Evolutionary conservation across 495 filamentous ascomycete species (phyloP).

Genomic region (Trichoderma virens): DNA sequence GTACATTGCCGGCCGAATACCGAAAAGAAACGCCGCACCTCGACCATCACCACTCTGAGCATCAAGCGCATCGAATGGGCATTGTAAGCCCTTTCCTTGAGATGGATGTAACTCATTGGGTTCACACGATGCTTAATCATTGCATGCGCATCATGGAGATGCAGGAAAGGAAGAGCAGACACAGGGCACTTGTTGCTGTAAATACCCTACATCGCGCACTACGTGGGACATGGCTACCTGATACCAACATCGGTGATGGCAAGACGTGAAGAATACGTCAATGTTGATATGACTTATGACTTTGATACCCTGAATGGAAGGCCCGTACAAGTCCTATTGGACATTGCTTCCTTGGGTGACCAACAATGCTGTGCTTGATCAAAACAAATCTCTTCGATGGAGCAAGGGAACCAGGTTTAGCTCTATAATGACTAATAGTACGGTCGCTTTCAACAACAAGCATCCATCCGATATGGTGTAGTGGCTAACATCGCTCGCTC

Average conservation of each 20-base stretch:
- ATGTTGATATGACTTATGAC: neutral
- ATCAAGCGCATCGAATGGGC: too few species aligned
- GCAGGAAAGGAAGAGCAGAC: neutral
- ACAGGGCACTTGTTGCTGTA: neutral
- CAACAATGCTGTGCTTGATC: too few species aligned
- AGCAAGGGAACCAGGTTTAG: too few species aligned
- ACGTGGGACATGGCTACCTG: neutral
- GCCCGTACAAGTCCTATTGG: neutral
- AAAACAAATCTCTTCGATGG: too few species aligned
- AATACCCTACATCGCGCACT: neutral
- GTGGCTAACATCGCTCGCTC: constrained; percentile 9
- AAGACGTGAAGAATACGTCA: neutral
- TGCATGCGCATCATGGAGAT: neutral
- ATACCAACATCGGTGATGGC: neutral
- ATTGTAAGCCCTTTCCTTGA: neutral
- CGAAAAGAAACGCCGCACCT: too few species aligned
- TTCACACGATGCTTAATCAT: neutral
- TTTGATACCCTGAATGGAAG: neutral
- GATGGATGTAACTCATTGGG: neutral
- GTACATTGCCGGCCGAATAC: too few species aligned
- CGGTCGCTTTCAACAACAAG: neutral
- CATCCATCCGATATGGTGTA: neutral
- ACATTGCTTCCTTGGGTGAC: neutral
- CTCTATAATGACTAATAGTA: neutral
- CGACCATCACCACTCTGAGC: too few species aligned